Base-by-base conservation (phyloP, 352 stramenopile genomes). In the Phytopythium ostracodes region DNA sequence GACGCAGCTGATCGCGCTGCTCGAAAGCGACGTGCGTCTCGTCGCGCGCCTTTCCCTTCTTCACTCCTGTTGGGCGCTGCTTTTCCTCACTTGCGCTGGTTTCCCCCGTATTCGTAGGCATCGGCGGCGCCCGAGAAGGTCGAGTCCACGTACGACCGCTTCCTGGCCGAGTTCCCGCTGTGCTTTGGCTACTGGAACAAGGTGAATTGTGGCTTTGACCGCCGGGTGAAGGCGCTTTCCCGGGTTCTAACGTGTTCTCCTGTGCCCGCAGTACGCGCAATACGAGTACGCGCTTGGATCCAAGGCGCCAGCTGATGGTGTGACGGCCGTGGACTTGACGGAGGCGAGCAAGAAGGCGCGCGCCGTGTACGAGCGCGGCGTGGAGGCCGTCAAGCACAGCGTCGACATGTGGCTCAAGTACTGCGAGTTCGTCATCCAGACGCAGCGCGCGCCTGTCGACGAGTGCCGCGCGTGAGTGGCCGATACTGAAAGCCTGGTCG, bases 171-270 rank as follows among this genome's bases (percentile, higher is more conserved):
- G 65, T 93, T 93, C 51, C 84, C 84, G 43, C 72, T 93, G 44
- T 93, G 84, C 59, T 93, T 91, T 68, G 84, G 84, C 68, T 93
- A 93, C 67, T 93, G 84, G 84, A 93, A 91, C 71, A 93, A 93
- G 81, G 84, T 91, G 42, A 22, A 57, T 9, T 24, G 17, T 17
- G 20, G 44, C 20, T 24, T 14, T 29, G 8, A 12, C 18, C n/a
- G 25, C 7, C 35, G 31, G 22, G 33, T 65, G 20, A 31, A 27
- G 25, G 47, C 17, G 29, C 55, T 14, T 17, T 66, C 47, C 31
- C 7, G 29, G 46, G 51, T 2, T 53, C 60, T 17, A 14, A 38
- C 25, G 24, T 36, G 50, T n/a, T 5, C 10, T 18, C 22, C 36
- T 14, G 52, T 7, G 29, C 29, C 29, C 4, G 29, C 52, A 92